Evolutionary conservation across 371 early-diverging fungal species (phyloP), one percentile per base, ranked within the genome.

Genomic region (Mortierella sp.): DNA sequence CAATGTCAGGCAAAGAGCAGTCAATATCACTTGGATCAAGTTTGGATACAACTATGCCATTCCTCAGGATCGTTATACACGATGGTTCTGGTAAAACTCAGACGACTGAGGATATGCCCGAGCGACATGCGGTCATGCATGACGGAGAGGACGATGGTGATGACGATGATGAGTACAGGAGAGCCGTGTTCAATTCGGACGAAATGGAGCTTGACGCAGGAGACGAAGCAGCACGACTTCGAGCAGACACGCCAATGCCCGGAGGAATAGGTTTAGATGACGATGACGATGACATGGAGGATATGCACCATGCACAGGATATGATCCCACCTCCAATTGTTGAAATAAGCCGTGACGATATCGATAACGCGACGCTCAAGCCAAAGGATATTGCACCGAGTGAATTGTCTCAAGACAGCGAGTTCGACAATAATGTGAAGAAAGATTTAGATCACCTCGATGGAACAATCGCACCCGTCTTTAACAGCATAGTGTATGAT

Each of bases 191-290:
- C 52, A 76, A 69, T 59, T 76, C 77, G 5, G 77, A 76, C 25
- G 77, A 76, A 46, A 76, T 76, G 77, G 69, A 76, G 47, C 27
- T 76, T 39, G 77, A 76, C 50, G 69, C 57, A 9, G 69, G 68
- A 1, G 77, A 76, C 24, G 77, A 76, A 16, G 59, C 74, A 0
- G 74, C 77, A 10, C 69, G 77, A 4, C 69, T 76, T 17, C 57
- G 77, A 10, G 77, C 77, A 0, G 77, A 76, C 14, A 76, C 77
- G 1, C 77, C 77, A 17, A 76, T 76, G 77, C 77, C 77, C 14
- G 77, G 77, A 9, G 77, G 77, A 3, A 65, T 76, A 1, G 77
- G 77, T 3, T 28, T 76, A 51, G 77, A 76, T 39, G 77, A 76
- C 28, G 77, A 76, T 27, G 77, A 76, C 9, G 69, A 69, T 7